Conservation (phyloP, 371 early-diverging fungal genomes). For the Capniomyces stellatus region DNA sequence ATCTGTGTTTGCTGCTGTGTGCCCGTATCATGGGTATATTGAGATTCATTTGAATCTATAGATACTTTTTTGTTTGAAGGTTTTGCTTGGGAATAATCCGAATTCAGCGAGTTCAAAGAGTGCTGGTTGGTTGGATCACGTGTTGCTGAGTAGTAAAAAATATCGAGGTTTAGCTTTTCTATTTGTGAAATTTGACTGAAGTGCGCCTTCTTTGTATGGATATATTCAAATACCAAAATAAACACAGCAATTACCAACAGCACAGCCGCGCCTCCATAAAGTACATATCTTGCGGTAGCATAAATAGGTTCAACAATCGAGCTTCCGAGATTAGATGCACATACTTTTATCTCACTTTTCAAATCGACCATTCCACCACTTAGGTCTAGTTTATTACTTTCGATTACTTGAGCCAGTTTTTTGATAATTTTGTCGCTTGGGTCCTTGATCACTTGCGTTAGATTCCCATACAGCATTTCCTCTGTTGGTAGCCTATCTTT, state of each 20-base stretch:
- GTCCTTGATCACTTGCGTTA: slow-evolving; percentile 11
- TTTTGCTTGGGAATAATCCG: no score
- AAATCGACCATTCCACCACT: no score
- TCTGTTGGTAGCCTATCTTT: slow-evolving; percentile 14
- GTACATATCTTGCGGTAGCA: background rate
- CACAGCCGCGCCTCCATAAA: background rate
- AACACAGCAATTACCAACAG: background rate
- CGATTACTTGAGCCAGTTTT: background rate
- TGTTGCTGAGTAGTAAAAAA: background rate
- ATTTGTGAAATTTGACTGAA: background rate
- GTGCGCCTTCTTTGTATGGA: background rate
- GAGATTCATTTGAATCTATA: no score
- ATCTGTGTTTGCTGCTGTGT: no score
- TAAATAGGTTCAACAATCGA: background rate
- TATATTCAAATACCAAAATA: background rate
- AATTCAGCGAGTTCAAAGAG: no score
- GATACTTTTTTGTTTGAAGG: no score
- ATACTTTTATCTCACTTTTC: background rate
- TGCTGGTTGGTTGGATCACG: no score
- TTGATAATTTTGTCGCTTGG: slow-evolving; percentile 10
- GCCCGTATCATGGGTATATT: no score
- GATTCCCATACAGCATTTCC: slow-evolving; percentile 16
- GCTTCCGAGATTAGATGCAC: background rate
- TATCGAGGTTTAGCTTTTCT: background rate
- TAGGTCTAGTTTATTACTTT: background rate